Base-by-base conservation (phyloP, 306 rosid species). In the Cyamopsis tetragonoloba region DNA sequence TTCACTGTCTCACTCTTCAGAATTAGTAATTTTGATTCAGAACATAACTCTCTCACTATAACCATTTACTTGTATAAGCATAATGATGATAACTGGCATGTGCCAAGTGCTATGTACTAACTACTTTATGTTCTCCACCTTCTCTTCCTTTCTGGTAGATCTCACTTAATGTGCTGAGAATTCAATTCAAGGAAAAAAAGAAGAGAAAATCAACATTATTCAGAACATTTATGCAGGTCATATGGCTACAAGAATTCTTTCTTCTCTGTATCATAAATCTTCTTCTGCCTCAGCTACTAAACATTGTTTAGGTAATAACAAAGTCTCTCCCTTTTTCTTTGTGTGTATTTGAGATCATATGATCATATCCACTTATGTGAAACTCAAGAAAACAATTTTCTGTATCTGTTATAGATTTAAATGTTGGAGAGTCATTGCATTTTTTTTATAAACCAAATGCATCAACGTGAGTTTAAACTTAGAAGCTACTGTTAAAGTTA, bases 171-270 rank as follows among this genome's bases (percentile, higher is more conserved):
- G 27, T 30, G 24, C 12, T 20, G 49, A 58, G 35, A 47, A 15
- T 12, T 37, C 17, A 32, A 19, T 22, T 46, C 35, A 11, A 14
- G 8, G 58, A 3, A n/a, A 13, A 44, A 39, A n/a, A 39, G 15
- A 1, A 3, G 4, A n/a, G 12, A 14, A 18, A 26, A 1, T 23
- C 32, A 47, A 11, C 48, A 5, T 26, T 18, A 4, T 38, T 12
- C 37, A 34, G 20, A 57, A 57, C 8, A 30, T 31, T 27, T 42
- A 18, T 48, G 70, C 56, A 34, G 12, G 14, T 60, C 73, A 79
- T n/a, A n/a, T 79, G 83, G 80, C 83, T 20, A 0, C 60, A 62
- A 24, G 56, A 64, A 38, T 56, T 58, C 70, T 79, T 42, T 71
- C 73, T 43, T 64, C 65, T 8, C 42, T 71, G 48, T 72, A 3